Conservation (phyloP, 148 eudicot species). For the Cornus suecica region DNA sequence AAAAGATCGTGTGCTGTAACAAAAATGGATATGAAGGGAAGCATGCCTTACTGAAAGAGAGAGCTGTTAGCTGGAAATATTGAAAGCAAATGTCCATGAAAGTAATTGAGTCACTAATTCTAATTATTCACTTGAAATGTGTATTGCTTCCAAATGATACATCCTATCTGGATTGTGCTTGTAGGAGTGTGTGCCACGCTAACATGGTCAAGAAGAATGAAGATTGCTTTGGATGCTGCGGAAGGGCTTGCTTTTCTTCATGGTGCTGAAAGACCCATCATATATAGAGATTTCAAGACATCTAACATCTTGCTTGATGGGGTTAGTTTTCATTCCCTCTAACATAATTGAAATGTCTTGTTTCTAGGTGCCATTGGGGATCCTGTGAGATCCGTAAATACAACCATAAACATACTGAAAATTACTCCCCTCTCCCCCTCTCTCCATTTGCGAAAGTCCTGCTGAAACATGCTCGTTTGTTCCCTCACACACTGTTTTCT, state of each 20-base stretch:
- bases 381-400: neutral
- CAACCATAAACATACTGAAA: too few relatives aligned
- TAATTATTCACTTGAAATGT: neutral
- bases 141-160: slow-evolving; percentile 2
- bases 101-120: neutral
- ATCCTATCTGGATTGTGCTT: slow-evolving; percentile 12
- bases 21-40: neutral
- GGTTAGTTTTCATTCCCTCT: slow-evolving; percentile 36
- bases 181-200: slow-evolving; percentile 67
- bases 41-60: neutral
- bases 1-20: neutral
- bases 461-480: slow-evolving; percentile 2
- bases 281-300: slow-evolving; percentile 86
- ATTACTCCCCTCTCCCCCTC: neutral
- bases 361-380: neutral
- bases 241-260: slow-evolving; percentile 87
- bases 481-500: neutral
- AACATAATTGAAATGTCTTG: neutral
- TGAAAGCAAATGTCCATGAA: neutral
- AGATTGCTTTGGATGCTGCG: slow-evolving; percentile 82
- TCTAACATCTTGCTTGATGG: slow-evolving; percentile 76
- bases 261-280: slow-evolving; percentile 60
- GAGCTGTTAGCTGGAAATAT: neutral
- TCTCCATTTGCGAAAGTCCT: neutral
- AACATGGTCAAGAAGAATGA: slow-evolving; percentile 77